phyloP scores from a whole-genome alignment of 2,329 filamentous ascomycete species.

The Fusarium nanum region DNA sequence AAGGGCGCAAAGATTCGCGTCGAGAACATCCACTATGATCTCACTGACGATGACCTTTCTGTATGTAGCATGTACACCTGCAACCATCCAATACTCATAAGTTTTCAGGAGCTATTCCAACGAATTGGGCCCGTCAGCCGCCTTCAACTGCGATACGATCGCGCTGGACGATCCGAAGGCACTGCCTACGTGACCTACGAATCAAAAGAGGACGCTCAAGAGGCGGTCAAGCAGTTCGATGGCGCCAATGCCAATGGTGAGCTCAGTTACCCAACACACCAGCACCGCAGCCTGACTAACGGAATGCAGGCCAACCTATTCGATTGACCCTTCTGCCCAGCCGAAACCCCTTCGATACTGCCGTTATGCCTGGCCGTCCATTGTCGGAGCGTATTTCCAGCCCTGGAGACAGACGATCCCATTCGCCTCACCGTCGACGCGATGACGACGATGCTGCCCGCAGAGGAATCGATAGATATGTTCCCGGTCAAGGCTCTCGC shows the following conservation, averaged over 20 bases:
- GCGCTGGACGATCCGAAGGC: slow-evolving; percentile 88
- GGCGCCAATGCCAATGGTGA: slow-evolving; percentile 88
- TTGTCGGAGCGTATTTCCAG: slow-evolving; percentile 71
- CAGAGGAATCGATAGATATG: slow-evolving; percentile 81
- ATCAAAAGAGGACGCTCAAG: slow-evolving; percentile 74
- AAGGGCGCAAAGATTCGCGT: slow-evolving; percentile 79
- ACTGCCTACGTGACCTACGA: slow-evolving; percentile 86
- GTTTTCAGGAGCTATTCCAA: slow-evolving; percentile 77
- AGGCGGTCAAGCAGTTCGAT: slow-evolving; percentile 83
- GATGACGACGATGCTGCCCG: slow-evolving; percentile 69
- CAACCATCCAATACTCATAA: slow-evolving; percentile 42
- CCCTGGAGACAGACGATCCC: slow-evolving; percentile 69
- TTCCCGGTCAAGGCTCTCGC: slow-evolving; percentile 68
- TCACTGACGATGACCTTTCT: slow-evolving; percentile 84
- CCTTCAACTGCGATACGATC: slow-evolving; percentile 83
- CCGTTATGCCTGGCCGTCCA: slow-evolving; percentile 66
- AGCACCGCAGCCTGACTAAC: slow-evolving; percentile 14
- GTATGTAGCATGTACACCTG: slow-evolving; percentile 58
- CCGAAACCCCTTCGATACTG: slow-evolving; percentile 68
- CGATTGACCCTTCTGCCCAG: slow-evolving; percentile 73
- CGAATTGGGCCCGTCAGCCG: slow-evolving; percentile 78
- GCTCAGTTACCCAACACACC: neutral
- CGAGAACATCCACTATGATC: slow-evolving; percentile 92
- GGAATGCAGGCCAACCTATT: slow-evolving; percentile 77
- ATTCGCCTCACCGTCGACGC: slow-evolving; percentile 61